Conservation (phyloP, 306 rosid genomes). For the Calophaca sinica region DNA sequence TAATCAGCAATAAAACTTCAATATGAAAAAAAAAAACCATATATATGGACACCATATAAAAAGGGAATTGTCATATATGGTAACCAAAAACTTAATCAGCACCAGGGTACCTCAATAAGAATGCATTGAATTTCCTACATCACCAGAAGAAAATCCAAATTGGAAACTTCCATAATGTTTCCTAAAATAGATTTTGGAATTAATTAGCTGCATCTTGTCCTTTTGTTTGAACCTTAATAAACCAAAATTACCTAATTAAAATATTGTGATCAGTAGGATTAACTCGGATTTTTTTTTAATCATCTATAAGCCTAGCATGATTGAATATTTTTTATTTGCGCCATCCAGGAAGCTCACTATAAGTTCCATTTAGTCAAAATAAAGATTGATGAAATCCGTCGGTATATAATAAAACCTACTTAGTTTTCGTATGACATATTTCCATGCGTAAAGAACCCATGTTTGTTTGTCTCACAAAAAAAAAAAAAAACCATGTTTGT, state of each 20-base stretch:
- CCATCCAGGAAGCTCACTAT: background rate
- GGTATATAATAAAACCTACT: background rate
- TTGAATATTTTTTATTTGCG: background rate
- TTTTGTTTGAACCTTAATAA: too few species aligned
- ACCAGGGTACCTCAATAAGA: background rate
- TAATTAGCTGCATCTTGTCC: background rate
- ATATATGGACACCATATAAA: too few species aligned
- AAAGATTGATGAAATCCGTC: background rate
- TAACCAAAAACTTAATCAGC: background rate
- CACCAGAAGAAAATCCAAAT: background rate
- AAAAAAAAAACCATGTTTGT: background rate
- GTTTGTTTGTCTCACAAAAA: background rate
- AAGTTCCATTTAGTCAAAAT: background rate
- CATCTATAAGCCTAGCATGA: background rate
- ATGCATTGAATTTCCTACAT: background rate
- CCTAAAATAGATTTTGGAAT: background rate
- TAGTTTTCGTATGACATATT: background rate
- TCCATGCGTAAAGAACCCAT: conserved; percentile 18
- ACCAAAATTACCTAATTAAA: background rate
- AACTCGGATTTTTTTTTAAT: background rate
- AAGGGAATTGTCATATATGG: background rate
- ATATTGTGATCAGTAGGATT: background rate
- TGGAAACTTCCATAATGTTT: background rate
- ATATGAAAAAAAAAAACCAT: too few species aligned
- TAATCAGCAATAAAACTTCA: too few species aligned